These are phyloP conservation scores for Neoboletus magnificus DNA, from an alignment of 768 basidiomycete genomes.

Conservation along the genomic window DNA sequence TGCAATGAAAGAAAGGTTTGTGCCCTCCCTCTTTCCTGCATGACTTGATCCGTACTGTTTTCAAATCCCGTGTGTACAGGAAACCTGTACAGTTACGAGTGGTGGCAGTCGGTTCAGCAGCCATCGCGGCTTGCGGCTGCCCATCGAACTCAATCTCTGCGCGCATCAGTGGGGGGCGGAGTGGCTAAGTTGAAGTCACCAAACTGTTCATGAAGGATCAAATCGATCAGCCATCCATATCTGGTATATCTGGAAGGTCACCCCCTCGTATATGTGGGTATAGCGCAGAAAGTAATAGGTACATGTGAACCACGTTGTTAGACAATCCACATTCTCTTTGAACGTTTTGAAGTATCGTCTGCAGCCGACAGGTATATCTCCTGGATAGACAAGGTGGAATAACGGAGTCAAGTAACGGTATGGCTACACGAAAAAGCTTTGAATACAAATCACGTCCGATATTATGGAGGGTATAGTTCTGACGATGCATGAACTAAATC, in stretches of 20 bases:
- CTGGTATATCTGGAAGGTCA: too few species aligned
- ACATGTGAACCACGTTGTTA: too few species aligned
- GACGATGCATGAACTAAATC: too few species aligned
- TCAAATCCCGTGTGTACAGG: background rate
- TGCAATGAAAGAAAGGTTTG: too few species aligned
- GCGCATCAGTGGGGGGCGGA: background rate
- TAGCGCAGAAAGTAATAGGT: background rate
- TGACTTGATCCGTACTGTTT: background rate
- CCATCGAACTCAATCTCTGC: background rate
- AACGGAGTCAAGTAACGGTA: background rate
- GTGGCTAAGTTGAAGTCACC: background rate
- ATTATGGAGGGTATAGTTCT: background rate
- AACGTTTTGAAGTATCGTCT: background rate
- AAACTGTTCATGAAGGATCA: background rate
- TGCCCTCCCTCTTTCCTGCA: background rate
- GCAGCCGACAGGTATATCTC: background rate
- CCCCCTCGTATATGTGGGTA: background rate
- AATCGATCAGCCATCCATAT: background rate
- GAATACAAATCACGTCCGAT: background rate
- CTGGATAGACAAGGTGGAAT: background rate
- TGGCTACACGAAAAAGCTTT: background rate
- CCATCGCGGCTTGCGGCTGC: background rate
- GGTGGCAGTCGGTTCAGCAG: background rate
- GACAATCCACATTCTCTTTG: background rate
- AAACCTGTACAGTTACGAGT: background rate